Conservation (phyloP, 805 yeast genomes). For the Cyberlindnera maclurae region DNA sequence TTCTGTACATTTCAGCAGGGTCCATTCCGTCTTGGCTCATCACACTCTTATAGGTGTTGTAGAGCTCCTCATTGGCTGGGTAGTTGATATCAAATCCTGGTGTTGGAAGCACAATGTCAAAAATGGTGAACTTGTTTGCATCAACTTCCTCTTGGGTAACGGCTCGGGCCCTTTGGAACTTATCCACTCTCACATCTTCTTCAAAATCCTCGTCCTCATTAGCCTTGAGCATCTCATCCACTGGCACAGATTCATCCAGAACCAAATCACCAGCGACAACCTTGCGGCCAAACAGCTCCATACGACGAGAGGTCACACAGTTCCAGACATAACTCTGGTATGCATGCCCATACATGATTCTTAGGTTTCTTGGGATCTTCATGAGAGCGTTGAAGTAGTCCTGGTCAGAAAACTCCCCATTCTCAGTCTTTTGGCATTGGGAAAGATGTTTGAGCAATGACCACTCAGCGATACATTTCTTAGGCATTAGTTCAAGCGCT, state of each 20-base stretch:
- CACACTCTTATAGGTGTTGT: slow-evolving; percentile 53
- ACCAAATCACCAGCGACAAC: slow-evolving; percentile 82
- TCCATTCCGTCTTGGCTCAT: slow-evolving; percentile 82
- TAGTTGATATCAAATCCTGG: slow-evolving; percentile 93
- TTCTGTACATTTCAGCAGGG: slow-evolving; percentile 79
- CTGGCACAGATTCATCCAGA: slow-evolving; percentile 26
- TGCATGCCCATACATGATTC: slow-evolving; percentile 95
- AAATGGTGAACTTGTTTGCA: slow-evolving; percentile 51
- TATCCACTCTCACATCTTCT: slow-evolving; percentile 61
- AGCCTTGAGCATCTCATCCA: slow-evolving; percentile 26
- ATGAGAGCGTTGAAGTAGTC: slow-evolving; percentile 75
- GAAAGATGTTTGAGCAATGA: slow-evolving; percentile 58
- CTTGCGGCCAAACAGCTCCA: slow-evolving; percentile 59
- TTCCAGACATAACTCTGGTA: slow-evolving; percentile 98
- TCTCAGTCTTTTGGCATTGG: slow-evolving; percentile 40
- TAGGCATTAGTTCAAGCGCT: slow-evolving; percentile 77
- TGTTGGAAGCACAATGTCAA: slow-evolving; percentile 88
- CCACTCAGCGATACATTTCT: slow-evolving; percentile 78
- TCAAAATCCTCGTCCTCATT: slow-evolving; percentile 46
- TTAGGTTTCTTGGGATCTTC: slow-evolving; percentile 85
- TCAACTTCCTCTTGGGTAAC: slow-evolving; percentile 70
- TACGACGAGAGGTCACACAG: slow-evolving; percentile 68
- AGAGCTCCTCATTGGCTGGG: slow-evolving; percentile 60
- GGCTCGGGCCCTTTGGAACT: slow-evolving; percentile 59
- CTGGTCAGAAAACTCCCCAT: slow-evolving; percentile 38